These are phyloP conservation scores for Acanthamoeba healyi DNA, from an alignment of 208 protist species.

Conservation along the genomic window DNA sequence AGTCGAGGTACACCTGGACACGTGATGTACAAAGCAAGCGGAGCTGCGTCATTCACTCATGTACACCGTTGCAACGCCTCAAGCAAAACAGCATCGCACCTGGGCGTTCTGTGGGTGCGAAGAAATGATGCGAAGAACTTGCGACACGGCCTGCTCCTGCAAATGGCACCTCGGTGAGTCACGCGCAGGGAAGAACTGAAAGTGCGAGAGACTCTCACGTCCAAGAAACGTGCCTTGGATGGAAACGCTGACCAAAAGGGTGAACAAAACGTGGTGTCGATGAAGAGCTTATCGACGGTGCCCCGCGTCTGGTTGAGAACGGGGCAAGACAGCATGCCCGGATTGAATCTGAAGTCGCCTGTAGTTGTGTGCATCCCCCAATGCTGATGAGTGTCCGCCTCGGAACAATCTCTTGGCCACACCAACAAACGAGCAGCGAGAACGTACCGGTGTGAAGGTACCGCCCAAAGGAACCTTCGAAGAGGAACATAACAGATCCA, in stretches of 20 bases:
- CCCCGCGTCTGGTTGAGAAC: neutral
- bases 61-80: too few species aligned
- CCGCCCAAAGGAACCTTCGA: neutral
- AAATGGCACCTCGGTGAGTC: too few species aligned
- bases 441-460: conserved; percentile 6
- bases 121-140: conserved; percentile 2
- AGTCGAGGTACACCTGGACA: conserved; percentile 15
- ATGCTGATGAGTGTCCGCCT: too few species aligned
- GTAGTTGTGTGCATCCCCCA: neutral
- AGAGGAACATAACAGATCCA: neutral
- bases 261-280: conserved; percentile 47
- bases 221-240: neutral
- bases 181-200: too few species aligned
- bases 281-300: neutral
- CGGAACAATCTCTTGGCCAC: too few species aligned
- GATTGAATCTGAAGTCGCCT: conserved; percentile 11
- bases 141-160: neutral
- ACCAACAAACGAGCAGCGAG: neutral
- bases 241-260: conserved; percentile 36
- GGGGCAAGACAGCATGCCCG: neutral
- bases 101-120: neutral
- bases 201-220: too few species aligned
- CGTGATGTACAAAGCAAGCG: neutral
- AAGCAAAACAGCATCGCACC: too few species aligned
- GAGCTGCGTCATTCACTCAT: too few species aligned